Evolutionary conservation across 371 early-diverging fungal species (phyloP), one percentile per base, ranked within the genome.

Genomic region (Actinomucor elegans): DNA sequence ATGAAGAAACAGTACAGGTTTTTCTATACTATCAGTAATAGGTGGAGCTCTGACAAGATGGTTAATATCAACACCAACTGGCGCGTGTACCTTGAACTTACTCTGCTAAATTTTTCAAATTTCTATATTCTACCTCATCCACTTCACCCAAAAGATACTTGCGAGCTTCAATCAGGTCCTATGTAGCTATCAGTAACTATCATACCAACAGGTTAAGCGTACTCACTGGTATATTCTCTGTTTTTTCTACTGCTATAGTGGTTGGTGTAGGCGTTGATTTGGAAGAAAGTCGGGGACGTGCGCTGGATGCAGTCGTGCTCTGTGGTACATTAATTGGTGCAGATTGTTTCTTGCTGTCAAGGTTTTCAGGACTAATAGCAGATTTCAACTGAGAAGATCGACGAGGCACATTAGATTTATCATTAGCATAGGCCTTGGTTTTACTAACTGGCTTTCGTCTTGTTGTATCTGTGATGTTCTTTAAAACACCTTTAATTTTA

Each of bases 161-260:
- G n/a, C 53, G 53, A 23, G 53, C 53, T 20, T 52, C 53, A 35
- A 52, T 52, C 17, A 52, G 24, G 28, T 52, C 53, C 53, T 52
- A 41, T 8, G 8, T 24, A 10, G 9, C 6, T 3, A 5, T 15
- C n/a, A n/a, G n/a, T n/a, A n/a, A n/a, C n/a, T n/a, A n/a, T n/a
- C n/a, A n/a, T n/a, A n/a, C n/a, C 15, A 4, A 12, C 12, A 21
- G 26, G n/a, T 42, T 21, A 23, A 41, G 2, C 12, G 8, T 17
- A 44, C 44, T 43, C 28, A 52, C 53, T 32, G 53, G 53, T 44
- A 52, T 52, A 52, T 44, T 43, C 26, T 44, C 44, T 12, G 24
- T 35, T 6, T 44, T 35, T 34, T 28, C 36, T 24, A 20, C 33
- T 33, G 43, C 44, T n/a, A n/a, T n/a, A n/a, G n/a, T n/a, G n/a